A percentile compares a stretch with the other conserved stretches of the same genome.
phyloP scores from a whole-genome alignment of 2,329 filamentous ascomycete genomes.

The Allantophomopsis lycopodina region DNA sequence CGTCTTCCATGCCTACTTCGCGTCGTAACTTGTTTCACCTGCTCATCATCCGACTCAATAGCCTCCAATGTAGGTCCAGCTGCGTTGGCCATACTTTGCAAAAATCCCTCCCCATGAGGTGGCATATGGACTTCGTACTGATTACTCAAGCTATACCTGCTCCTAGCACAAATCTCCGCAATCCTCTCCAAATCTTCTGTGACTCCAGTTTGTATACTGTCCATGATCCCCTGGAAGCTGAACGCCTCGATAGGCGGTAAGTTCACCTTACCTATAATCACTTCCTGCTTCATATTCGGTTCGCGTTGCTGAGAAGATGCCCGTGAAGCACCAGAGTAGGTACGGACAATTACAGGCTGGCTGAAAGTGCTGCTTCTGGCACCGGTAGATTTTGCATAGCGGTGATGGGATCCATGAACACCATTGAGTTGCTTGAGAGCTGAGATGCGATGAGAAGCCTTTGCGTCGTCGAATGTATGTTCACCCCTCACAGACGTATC shows the following conservation, averaged over 20 bases:
- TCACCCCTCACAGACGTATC: constrained; percentile 18
- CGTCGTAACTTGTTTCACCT: constrained; percentile 5
- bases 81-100: constrained; percentile 16
- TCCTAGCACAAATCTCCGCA: constrained; percentile 52
- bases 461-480: constrained; percentile 34
- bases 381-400: constrained; percentile 40
- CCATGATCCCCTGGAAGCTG: constrained; percentile 50
- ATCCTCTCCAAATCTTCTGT: constrained; percentile 47
- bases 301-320: constrained; percentile 17
- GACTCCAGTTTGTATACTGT: constrained; percentile 34
- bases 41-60: constrained; percentile 41
- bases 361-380: constrained; percentile 43
- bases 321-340: constrained; percentile 37
- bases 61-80: constrained; percentile 42
- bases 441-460: constrained; percentile 40
- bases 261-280: constrained; percentile 22
- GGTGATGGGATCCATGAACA: constrained; percentile 22
- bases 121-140: constrained; percentile 53
- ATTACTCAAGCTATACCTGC: constrained; percentile 50
- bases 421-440: constrained; percentile 43
- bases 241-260: constrained; percentile 50
- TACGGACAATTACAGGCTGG: constrained; percentile 52
- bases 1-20: constrained; percentile 10
- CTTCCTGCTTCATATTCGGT: constrained; percentile 11
- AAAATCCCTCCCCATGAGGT: constrained; percentile 45